Evolutionary conservation across 2,329 filamentous ascomycete species (phyloP).

Genomic region (Colletotrichum sublineola): DNA sequence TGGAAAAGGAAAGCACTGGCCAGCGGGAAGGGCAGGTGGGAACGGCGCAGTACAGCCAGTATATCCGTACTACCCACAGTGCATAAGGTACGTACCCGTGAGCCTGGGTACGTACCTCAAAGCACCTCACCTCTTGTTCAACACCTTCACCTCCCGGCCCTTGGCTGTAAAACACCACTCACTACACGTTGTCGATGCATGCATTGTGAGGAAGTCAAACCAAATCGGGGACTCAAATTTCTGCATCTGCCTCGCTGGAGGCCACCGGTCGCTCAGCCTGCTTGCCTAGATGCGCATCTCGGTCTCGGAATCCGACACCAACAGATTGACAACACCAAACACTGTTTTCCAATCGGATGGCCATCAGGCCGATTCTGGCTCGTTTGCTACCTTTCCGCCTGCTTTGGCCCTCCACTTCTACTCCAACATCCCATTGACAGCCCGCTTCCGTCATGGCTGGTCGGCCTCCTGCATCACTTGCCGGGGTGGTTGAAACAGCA

Average conservation of each 20-base stretch:
- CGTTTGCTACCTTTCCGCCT: background rate
- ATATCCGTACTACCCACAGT: too few species aligned
- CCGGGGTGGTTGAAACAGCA: background rate
- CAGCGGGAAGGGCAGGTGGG: background rate
- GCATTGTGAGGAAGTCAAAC: background rate
- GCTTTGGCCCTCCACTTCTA: background rate
- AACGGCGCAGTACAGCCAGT: background rate
- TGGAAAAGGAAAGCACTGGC: background rate
- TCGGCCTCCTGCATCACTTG: background rate
- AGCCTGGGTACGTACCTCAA: too few species aligned
- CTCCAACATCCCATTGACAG: background rate
- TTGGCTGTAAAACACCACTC: background rate
- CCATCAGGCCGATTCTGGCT: background rate
- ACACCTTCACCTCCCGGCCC: background rate
- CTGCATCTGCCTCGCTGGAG: background rate
- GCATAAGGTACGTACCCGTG: too few species aligned
- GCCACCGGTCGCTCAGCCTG: background rate
- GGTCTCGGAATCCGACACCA: background rate
- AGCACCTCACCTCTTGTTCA: background rate
- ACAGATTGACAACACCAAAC: background rate
- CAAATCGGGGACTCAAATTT: background rate
- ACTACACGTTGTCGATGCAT: background rate
- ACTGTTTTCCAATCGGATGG: background rate
- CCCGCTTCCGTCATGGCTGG: background rate
- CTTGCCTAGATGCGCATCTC: background rate